Evolutionary conservation across 257 asterid species (phyloP), one percentile per base, ranked within the genome.

Genomic region (Asclepias syriaca): DNA sequence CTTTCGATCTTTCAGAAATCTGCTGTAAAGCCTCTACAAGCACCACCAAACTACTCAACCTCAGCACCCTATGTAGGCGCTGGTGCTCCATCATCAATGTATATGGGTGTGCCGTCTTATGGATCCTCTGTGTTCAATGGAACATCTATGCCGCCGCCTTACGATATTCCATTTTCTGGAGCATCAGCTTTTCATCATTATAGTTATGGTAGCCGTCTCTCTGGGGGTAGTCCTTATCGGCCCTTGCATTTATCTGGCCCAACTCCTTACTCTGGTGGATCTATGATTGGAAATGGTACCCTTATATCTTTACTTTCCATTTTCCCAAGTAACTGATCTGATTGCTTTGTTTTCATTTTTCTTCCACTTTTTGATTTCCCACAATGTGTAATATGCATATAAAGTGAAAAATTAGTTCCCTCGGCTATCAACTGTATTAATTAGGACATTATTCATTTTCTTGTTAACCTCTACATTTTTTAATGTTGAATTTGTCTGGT

Each of bases 191-290:
- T 90, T 84, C 96, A 85, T 76, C 96, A 85, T 76, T 89, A 85
- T 78, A 92, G 85, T 81, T 87, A 85, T 78, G 96, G 97, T 53
- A 84, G 84, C 73, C 96, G 95, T 19, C 77, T 87, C 70, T 80
- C 96, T 74, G 97, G 95, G 45, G 91, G 90, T 75, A 90, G 90
- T 81, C 96, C 97, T 40, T 92, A 84, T 83, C 87, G 88, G 15
- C 90, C 95, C 24, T 56, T 90, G 65, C 95, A 84, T 83, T 22
- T 92, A 51, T 80, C 97, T 49, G 88, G 75, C 2, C 96, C 92
- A 43, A 84, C 91, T 77, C 93, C 97, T 15, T 92, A 88, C 83
- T 73, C 94, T 57, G 76, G 93, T 81, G 96, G 92, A 73, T 79
- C 91, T 45, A 74, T 89, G 72, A 76, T 90, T 76, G 88, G 91